A percentile compares a stretch with the other conserved stretches of the same genome.
Conservation (phyloP, 2,329 filamentous ascomycete species). For the Eutypella sp. region DNA sequence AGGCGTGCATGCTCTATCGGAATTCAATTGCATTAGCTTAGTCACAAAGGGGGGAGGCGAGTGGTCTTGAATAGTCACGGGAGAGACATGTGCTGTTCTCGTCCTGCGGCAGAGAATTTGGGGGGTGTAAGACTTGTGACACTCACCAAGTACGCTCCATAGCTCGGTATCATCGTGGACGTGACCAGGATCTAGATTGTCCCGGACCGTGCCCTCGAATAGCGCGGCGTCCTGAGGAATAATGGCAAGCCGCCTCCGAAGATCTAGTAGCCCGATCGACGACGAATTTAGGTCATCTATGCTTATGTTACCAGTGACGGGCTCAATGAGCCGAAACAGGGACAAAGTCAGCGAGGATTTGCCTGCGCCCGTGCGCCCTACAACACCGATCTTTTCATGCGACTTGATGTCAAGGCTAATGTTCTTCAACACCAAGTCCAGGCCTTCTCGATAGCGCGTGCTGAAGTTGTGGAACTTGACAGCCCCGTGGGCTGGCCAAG, state of each 20-base stretch:
- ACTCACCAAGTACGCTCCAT: conserved; percentile 88
- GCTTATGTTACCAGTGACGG: conserved; percentile 73
- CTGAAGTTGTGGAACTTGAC: conserved; percentile 93
- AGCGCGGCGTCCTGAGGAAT: conserved; percentile 97
- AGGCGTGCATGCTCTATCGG: conserved; percentile 79
- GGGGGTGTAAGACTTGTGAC: conserved; percentile 18
- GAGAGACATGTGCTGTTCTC: conserved; percentile 17
- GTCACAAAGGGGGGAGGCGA: conserved; percentile 13
- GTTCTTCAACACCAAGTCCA: conserved; percentile 91
- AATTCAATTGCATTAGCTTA: conserved; percentile 33
- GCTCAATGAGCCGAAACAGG: conserved; percentile 93
- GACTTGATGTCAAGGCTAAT: conserved; percentile 89
- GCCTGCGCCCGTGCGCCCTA: conserved; percentile 90
- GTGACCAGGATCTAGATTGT: conserved; percentile 92
- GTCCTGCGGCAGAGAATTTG: conserved; percentile 14
- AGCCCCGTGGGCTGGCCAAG: conserved; percentile 86
- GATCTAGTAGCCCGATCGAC: conserved; percentile 81
- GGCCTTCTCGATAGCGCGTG: conserved; percentile 81
- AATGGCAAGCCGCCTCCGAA: conserved; percentile 85
- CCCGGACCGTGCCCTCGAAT: conserved; percentile 87
- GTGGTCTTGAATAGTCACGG: conserved; percentile 12
- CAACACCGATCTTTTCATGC: conserved; percentile 96
- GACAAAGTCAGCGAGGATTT: conserved; percentile 92
- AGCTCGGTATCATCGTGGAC: conserved; percentile 95
- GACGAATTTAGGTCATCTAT: conserved; percentile 90